Evolutionary conservation across 1,284 basidiomycete genomes (phyloP), one percentile per base, ranked within the genome.

Genomic region (Fistulinella cinereoalba): DNA sequence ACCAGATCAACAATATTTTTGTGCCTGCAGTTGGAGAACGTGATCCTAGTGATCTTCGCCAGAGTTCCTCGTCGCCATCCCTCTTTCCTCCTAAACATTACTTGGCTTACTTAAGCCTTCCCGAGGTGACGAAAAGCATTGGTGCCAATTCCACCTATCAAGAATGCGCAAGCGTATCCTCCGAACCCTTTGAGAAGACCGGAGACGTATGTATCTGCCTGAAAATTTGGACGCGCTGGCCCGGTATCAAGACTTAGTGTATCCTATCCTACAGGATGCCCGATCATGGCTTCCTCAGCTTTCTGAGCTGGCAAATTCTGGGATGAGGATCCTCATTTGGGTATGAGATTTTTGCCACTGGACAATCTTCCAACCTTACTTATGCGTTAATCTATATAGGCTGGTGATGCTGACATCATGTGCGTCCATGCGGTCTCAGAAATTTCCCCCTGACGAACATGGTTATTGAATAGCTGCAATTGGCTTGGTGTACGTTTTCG

Each of bases 31-130:
- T 80, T 11, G 77, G 76, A 0, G 57, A 79, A 53, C 67, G 73
- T 19, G 79, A 85, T 53, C 55, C 67, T 0, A 61, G 82, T 52
- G 82, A 85, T 55, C 65, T 85, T 24, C 68, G 80, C 24, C 80
- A 83, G 56, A 80, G 74, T 33, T 69, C 74, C 0, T 71, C 76
- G 0, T 70, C 75, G 0, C 49, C 67, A 8, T n/a, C n/a, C n/a
- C n/a, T n/a, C n/a, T 85, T 83, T 66, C 81, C 81, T 6, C 77
- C 81, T 0, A 70, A 75, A 44, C 80, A 71, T 50, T 83, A 81
- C 44, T 50, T 77, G 27, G 61, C 65, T 12, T 81, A 76, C 54
- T 63, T 83, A 12, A 55, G 50, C 1, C 58, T 64, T 22, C 41
- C 65, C 0, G 57, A 64, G 8, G 61, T 79, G 7, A 56, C 66